Evolutionary conservation across 345 rosid genomes (phyloP).

Genomic region (Murraya koenigii): DNA sequence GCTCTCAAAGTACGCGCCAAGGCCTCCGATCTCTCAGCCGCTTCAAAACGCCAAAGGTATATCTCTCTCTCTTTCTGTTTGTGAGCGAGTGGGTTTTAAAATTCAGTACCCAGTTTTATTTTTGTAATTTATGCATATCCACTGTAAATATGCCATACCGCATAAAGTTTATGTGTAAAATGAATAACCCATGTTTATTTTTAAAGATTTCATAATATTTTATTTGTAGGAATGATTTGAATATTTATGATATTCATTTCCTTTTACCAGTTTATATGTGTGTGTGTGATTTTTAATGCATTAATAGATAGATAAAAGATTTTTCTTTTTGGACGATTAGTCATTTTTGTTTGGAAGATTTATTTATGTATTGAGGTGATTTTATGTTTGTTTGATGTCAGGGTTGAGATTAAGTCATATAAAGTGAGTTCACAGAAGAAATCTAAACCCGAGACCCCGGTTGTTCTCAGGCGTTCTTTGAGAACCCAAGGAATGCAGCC

Average conservation of each 20-base stretch:
- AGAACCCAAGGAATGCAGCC: constrained; percentile 71
- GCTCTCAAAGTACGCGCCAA: constrained; percentile 61
- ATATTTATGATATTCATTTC: neutral
- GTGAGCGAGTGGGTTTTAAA: neutral
- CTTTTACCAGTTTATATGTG: neutral
- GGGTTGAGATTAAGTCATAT: constrained; percentile 38
- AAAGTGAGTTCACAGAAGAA: constrained; percentile 43
- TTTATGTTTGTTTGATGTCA: constrained; percentile 13
- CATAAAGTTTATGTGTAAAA: neutral
- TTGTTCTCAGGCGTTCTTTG: constrained; percentile 58
- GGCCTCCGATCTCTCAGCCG: constrained; percentile 51
- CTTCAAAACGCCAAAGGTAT: constrained; percentile 57
- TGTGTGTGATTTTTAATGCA: neutral
- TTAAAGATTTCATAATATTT: neutral
- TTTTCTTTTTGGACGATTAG: neutral
- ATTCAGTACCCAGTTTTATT: neutral
- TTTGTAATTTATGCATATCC: neutral
- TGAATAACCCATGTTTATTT: neutral
- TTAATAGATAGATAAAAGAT: neutral
- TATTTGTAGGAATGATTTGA: neutral
- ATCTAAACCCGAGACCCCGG: constrained; percentile 40
- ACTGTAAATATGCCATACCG: neutral
- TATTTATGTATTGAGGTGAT: neutral
- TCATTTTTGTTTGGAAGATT: neutral
- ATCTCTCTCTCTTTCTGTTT: neutral